Evolutionary conservation across 148 eudicot species (phyloP), one percentile per base, ranked within the genome.

Genomic region (Camellia sinensis): DNA sequence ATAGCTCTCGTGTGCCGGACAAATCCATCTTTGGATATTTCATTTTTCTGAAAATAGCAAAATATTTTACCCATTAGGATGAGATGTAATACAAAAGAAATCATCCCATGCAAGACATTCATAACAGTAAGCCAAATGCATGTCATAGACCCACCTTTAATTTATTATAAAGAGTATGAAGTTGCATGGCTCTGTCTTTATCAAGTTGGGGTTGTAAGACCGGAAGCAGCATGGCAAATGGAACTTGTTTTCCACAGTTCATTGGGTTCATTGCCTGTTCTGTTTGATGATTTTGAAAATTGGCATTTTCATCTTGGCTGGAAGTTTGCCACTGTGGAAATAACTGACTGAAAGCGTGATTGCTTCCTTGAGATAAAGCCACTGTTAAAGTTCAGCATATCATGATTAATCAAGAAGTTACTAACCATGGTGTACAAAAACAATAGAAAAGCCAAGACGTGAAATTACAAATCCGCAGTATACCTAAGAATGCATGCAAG

Each of bases 161-260:
- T 86, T 87, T 90, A n/a, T 48, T 19, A 83, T 92, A 93, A 18
- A 96, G 89, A 48, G 87, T 87, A 77, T 86, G 87, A 37, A 96
- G 92, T 82, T 96, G 98, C 97, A 87, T 81, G 53, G 92, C 89
- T 80, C 87, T 90, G 74, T 96, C 99, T 82, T 94, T 94, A 77
- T 96, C 98, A 83, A 96, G 92, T 82, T 91, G 95, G 46, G 98
- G 97, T 74, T 87, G 87, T 76, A 96, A 91, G 81, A 91, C 86
- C 41, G 99, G 99, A 72, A 96, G 91, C 84, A 96, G 83, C 83
- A 89, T 80, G 74, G 92, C 99, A 86, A 96, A 93, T 3, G 99
- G 94, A 65, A 96, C 94, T 84, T 91, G 97, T 75, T 86, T 93
- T 46, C 85, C 85, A 79, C 85, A 87, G 80, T 87, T 89, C 41